Base-by-base conservation (phyloP, 768 basidiomycete genomes). In the Arthromyces matolae region DNA sequence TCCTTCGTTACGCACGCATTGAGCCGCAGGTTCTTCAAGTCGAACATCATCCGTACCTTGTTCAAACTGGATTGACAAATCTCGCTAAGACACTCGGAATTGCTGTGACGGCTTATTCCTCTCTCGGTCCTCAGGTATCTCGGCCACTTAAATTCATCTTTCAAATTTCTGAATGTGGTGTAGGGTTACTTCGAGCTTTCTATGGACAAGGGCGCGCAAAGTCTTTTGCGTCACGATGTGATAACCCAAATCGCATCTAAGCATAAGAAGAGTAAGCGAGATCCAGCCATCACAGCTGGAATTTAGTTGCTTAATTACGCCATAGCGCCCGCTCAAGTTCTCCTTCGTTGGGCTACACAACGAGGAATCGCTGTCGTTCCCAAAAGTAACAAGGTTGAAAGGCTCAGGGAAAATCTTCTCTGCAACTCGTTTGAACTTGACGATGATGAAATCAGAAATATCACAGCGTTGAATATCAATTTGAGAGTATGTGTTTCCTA, bases 321-420 rank as follows among this genome's bases (percentile, higher is more conserved):
- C 38, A 29, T 35, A 76, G 72, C 74, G 35, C 62, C 79, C 4
- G 85, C 86, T 6, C 86, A 90, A 63, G 78, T 90, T 19, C 67
- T 90, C 31, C 75, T 92, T 44, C 77, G 86, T 54, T 92, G 89
- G 89, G 80, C 86, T 2, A 85, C 83, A 12, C 85, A 89, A 58
- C 81, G 80, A 29, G 81, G 78, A 8, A 73, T 89, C 50, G 81
- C 83, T 27, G 81, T 90, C 36, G 78, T 92, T 51, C 89, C 89
- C 37, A 92, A 92, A 72, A 78, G 75, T 41, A 80, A 79, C 61
- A 56, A 71, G 53, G 42, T 52, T 3, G 50, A 60, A 13, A 73
- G 84, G 22, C 64, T 84, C 43, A 57, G 59, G 14, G 65, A 81
- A 60, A 89, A 89, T 64, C 52, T 73, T 20, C 54, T 64, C 18